These are phyloP conservation scores for Oryza meyeriana DNA, from an alignment of 176 grass and related monocot genomes.

Conservation along the genomic window DNA sequence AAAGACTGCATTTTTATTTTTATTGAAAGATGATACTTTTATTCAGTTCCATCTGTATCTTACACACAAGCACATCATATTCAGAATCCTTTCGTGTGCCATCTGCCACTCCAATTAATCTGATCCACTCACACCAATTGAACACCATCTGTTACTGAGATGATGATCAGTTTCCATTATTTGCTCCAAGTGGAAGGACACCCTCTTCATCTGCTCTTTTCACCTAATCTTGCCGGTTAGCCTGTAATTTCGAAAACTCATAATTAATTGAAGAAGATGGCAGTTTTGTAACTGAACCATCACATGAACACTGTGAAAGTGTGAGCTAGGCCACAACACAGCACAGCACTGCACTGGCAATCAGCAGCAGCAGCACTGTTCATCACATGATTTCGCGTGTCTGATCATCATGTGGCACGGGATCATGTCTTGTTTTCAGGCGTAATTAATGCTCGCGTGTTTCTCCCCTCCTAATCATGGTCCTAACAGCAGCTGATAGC, in stretches of 20 bases:
- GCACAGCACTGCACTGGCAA: not conserved
- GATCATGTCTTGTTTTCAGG: not conserved
- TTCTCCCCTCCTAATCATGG: not conserved
- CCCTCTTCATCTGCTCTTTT: not conserved
- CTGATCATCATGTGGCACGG: not conserved
- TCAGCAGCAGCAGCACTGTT: not conserved
- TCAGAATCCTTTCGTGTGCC: conserved; percentile 10
- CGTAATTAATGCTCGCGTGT: not conserved
- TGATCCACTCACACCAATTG: not conserved
- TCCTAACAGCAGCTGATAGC: not conserved
- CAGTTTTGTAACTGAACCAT: not conserved
- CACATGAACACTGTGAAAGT: conserved; percentile 16
- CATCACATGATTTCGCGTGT: conserved; percentile 25
- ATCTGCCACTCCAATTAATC: not conserved
- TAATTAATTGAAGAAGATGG: not conserved
- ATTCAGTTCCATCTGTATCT: not conserved
- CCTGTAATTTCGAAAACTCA: not conserved
- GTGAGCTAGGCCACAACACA: not conserved
- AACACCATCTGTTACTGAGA: not conserved
- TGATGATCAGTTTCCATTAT: not conserved
- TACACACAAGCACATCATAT: not conserved
- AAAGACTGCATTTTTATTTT: conserved; percentile 4
- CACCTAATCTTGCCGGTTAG: not conserved
- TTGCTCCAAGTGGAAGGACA: not conserved
- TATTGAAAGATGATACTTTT: not conserved